These are phyloP conservation scores for Basidiobolus meristosporus DNA, from an alignment of 371 early-diverging fungal species.

Conservation along the genomic window DNA sequence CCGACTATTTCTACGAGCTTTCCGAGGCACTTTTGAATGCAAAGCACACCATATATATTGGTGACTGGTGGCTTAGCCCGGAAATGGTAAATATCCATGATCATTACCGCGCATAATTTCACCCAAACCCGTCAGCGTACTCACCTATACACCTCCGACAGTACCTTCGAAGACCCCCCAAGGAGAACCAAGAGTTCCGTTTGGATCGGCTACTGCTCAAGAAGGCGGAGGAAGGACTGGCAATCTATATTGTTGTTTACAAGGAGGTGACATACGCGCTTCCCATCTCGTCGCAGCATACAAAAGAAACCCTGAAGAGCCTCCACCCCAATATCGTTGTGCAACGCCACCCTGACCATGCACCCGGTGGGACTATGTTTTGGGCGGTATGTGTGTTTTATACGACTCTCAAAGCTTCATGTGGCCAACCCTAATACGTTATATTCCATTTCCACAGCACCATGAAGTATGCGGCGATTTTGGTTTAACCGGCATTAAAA, in stretches of 20 bases:
- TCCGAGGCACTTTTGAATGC: conserved; percentile 63
- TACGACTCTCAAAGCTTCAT: background rate
- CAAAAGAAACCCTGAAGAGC: conserved; percentile 54
- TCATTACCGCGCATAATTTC: too few relatives aligned
- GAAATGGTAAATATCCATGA: conserved; percentile 36
- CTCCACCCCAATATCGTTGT: conserved; percentile 71
- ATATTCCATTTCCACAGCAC: conserved; percentile 7
- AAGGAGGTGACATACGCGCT: conserved; percentile 74
- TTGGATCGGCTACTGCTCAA: conserved; percentile 61
- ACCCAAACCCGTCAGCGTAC: too few relatives aligned
- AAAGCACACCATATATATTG: conserved; percentile 56
- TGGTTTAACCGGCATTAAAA: too few relatives aligned
- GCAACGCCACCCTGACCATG: conserved; percentile 72
- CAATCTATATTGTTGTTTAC: conserved; percentile 77
- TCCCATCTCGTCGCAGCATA: conserved; percentile 60
- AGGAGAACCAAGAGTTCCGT: conserved; percentile 52
- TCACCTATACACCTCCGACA: too few relatives aligned
- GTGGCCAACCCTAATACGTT: too few relatives aligned
- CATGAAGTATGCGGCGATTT: conserved; percentile 24
- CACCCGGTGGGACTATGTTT: conserved; percentile 43
- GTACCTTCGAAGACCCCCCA: conserved; percentile 63
- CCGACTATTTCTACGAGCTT: conserved; percentile 64
- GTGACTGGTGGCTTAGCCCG: conserved; percentile 85
- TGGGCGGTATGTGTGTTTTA: conserved; percentile 33
- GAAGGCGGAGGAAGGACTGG: conserved; percentile 76